Evolutionary conservation across 768 basidiomycete species (phyloP).

Genomic region (Crassisporium funariophilum): DNA sequence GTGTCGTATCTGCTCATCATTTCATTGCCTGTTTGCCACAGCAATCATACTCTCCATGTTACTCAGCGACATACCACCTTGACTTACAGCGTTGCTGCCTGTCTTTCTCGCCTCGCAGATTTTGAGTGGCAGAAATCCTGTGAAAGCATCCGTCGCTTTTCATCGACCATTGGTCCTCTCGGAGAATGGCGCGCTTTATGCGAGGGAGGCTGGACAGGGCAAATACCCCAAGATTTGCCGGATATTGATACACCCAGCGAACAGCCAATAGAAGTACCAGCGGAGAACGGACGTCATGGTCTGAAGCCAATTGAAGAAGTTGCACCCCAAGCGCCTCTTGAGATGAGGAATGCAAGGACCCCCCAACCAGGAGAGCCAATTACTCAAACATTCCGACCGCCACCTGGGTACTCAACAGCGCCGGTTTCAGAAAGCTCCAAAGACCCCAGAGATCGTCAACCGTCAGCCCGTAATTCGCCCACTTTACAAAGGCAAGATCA

Average conservation of each 20-base stretch:
- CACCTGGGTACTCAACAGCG: constrained; percentile 14
- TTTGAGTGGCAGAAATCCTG: constrained; percentile 75
- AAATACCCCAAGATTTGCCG: constrained; percentile 47
- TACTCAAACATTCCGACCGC: constrained; percentile 8
- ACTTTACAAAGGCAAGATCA: constrained; percentile 8
- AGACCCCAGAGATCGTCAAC: constrained; percentile 12
- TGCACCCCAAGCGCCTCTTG: constrained; percentile 7
- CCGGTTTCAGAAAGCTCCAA: constrained; percentile 18
- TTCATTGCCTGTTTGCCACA: constrained; percentile 24
- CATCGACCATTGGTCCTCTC: constrained; percentile 68
- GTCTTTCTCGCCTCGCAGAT: constrained; percentile 72
- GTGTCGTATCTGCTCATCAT: constrained; percentile 30
- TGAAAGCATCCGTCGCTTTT: constrained; percentile 69
- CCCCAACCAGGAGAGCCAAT: constrained; percentile 9
- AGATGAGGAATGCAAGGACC: constrained; percentile 5
- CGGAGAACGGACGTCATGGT: constrained; percentile 6
- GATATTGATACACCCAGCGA: constrained; percentile 22
- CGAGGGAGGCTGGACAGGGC: constrained; percentile 72
- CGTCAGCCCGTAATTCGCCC: constrained; percentile 10
- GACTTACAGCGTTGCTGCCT: constrained; percentile 63
- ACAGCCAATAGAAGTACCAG: not conserved
- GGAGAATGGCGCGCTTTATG: constrained; percentile 75
- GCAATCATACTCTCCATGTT: constrained; percentile 66
- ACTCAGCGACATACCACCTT: constrained; percentile 61
- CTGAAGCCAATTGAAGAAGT: constrained; percentile 21